These are phyloP conservation scores for Nitzschia sp. DNA, from an alignment of 108 stramenopile species.

Conservation along the genomic window DNA sequence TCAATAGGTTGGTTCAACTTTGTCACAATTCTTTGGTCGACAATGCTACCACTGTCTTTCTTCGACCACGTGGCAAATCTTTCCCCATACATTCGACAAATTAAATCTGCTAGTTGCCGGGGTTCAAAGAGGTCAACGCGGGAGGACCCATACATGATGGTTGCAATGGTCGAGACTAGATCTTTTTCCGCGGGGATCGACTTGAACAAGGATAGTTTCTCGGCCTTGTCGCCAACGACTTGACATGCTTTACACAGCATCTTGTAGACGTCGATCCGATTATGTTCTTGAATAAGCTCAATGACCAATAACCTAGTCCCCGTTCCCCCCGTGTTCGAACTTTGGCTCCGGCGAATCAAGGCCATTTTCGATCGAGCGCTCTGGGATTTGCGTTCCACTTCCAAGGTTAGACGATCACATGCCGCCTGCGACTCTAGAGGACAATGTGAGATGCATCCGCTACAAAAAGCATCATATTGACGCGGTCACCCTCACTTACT, in stretches of 20 bases:
- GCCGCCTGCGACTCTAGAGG: background rate
- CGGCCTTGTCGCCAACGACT: background rate
- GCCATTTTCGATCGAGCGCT: background rate
- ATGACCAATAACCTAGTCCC: background rate
- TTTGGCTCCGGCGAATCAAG: background rate
- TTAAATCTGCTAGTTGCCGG: background rate
- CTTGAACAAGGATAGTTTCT: background rate
- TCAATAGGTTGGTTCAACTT: constrained; percentile 5
- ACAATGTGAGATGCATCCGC: background rate
- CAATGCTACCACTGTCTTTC: background rate
- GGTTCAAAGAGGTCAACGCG: background rate
- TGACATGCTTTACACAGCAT: background rate
- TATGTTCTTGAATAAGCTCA: constrained; percentile 6
- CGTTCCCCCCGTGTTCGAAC: background rate
- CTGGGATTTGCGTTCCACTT: background rate
- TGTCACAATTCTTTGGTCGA: background rate
- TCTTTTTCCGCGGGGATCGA: background rate
- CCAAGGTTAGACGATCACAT: background rate
- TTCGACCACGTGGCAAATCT: background rate
- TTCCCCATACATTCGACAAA: background rate
- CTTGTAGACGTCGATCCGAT: background rate
- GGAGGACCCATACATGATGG: background rate
- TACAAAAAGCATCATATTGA: too few relatives aligned
- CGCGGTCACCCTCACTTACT: background rate
- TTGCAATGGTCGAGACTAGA: background rate